A percentile compares a stretch with the other conserved stretches of the same genome.
Evolutionary conservation across 83 land plant genomes (phyloP).

Genomic region (Diphasiastrum complanatum): DNA sequence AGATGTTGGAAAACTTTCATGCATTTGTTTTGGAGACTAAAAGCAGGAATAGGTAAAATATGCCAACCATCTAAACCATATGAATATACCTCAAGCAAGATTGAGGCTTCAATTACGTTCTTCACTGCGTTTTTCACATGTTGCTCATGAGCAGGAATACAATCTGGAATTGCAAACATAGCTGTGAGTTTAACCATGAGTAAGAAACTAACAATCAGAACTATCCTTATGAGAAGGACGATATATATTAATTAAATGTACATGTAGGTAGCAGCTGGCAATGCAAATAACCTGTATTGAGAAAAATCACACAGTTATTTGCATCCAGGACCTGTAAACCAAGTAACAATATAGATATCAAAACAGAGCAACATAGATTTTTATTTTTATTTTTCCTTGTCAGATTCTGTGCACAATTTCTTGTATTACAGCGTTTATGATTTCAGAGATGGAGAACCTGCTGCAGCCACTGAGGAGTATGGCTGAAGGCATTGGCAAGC

Average conservation of each 20-base stretch:
- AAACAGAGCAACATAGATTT: neutral
- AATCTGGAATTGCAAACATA: constrained; percentile 26
- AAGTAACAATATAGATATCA: neutral
- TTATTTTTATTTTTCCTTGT: neutral
- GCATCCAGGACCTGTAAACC: constrained; percentile 61
- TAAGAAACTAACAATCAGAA: neutral
- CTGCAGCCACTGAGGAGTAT: constrained; percentile 39
- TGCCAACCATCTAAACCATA: no score
- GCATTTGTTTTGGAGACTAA: no score
- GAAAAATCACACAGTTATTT: constrained; percentile 44
- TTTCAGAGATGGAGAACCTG: constrained; percentile 30
- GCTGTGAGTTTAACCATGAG: neutral
- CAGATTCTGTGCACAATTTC: neutral
- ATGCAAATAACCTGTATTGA: constrained; percentile 47
- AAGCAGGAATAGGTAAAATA: no score
- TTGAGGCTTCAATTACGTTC: constrained; percentile 44
- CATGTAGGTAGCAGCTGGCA: no score
- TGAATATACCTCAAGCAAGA: neutral
- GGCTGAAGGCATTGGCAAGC: constrained; percentile 13
- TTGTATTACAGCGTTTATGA: neutral
- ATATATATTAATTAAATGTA: no score
- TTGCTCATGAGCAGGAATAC: constrained; percentile 43
- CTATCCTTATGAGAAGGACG: neutral
- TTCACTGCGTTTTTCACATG: constrained; percentile 39
- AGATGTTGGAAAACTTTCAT: no score